A percentile compares a stretch with the other conserved stretches of the same genome.
Conservation (phyloP, 257 asterid genomes). For the Scutellaria galericulata region DNA sequence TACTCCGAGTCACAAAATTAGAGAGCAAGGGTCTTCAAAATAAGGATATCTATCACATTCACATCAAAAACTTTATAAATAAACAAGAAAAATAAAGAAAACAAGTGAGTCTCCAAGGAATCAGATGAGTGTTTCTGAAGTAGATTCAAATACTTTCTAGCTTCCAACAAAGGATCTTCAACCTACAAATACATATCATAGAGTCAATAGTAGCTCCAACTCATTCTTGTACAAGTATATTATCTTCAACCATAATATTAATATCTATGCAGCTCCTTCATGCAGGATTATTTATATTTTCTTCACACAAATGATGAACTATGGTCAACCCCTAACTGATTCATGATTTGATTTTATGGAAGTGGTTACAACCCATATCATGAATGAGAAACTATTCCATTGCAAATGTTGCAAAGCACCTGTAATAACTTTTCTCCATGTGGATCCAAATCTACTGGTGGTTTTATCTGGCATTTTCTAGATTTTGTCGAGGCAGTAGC, state of each 20-base stretch:
- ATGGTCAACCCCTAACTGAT: no score
- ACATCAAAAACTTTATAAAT: no score
- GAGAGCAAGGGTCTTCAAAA: no score
- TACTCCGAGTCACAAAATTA: conserved; percentile 15
- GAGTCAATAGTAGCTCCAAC: conserved; percentile 1
- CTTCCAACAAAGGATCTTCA: conserved; percentile 90
- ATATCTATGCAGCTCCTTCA: not conserved
- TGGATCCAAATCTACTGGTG: conserved; percentile 90
- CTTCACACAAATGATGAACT: no score
- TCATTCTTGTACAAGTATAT: no score
- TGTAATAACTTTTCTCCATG: conserved; percentile 75
- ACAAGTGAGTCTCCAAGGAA: conserved; percentile 77
- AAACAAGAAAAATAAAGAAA: not conserved
- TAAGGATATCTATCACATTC: no score
- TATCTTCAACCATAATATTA: no score
- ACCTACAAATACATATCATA: conserved; percentile 54
- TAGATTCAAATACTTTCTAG: conserved; percentile 90
- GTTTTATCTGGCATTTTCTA: conserved; percentile 36
- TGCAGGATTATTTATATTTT: not conserved
- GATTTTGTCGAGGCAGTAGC: conserved; percentile 35
- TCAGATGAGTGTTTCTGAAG: conserved; percentile 93
- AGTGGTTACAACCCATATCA: not conserved
- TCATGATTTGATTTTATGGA: no score
- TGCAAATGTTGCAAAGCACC: not conserved
- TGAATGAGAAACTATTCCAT: not conserved